Base-by-base conservation (phyloP, 805 yeast species). In the Wickerhamiella dianesei region DNA sequence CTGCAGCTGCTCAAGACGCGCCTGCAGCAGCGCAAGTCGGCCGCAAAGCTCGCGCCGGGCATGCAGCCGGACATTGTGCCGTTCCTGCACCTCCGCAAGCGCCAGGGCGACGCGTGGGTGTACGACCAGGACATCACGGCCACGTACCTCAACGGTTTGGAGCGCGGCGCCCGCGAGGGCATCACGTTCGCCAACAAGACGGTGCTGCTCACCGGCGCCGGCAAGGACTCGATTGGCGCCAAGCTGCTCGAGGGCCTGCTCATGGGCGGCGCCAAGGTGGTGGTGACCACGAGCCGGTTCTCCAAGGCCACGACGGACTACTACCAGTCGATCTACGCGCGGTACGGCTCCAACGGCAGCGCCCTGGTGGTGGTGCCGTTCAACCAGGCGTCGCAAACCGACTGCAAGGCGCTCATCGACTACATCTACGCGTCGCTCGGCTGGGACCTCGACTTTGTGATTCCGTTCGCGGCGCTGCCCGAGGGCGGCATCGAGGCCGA, bases 391-490 rank as follows among this genome's bases (percentile, higher is more conserved):
- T 87, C 96, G 37, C 82, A 81, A 62, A 86, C 81, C 64, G 99
- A 92, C 68, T 94, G 87, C 53, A 82, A 83, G 58, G 82, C 88
- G 44, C 76, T 92, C 54, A 74, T 88, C 49, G 74, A 79, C 48
- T 92, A 77, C 74, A 86, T 92, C 63, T 92, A 89, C 65, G 85
- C 76, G 54, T 77, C 73, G 48, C 77, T 89, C 58, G 95, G 94
- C 48, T 89, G 97, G 97, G 98, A 92, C 65, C 75, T 92, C 63
- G 99, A 92, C 70, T 94, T 78, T 56, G 77, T 92, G 54, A 78
- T 92, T 65, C 99, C 99, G 60, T 92, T 92, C 63, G 99, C 97
- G 56, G 99, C 99, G 51, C 89, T 92, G 60, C 97, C 99, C 57
- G 99, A 92, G 73, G 86, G 86, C 64, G 99, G 99, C 64, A 84